Percentiles rank a stretch among this genome's conserved stretches.
phyloP scores from a whole-genome alignment of 352 stramenopile genomes.

The Phytophthora tentaculata region DNA sequence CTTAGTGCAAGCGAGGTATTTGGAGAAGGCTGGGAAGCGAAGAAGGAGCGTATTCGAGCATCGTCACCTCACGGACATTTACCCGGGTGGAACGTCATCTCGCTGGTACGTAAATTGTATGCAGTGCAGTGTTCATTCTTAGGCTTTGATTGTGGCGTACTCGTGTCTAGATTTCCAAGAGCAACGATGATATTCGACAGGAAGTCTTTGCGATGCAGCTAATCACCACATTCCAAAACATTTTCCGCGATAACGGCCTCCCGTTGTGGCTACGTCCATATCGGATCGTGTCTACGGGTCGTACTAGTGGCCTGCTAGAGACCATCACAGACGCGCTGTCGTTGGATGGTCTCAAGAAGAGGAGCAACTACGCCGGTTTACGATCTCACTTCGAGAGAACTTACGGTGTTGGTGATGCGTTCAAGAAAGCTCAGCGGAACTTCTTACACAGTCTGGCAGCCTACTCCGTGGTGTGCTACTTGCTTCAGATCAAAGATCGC shows the following conservation, averaged over 20 bases:
- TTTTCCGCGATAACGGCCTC: constrained; percentile 91
- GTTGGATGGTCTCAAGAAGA: constrained; percentile 95
- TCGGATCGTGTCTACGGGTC: constrained; percentile 93
- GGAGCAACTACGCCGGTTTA: constrained; percentile 81
- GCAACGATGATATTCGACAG: constrained; percentile 96
- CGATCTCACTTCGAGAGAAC: constrained; percentile 92
- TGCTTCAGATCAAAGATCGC: constrained; percentile 94
- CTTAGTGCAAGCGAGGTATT: constrained; percentile 74
- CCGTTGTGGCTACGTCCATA: constrained; percentile 95
- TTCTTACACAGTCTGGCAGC: constrained; percentile 76
- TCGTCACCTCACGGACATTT: constrained; percentile 86
- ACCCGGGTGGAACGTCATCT: constrained; percentile 93
- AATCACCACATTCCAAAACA: constrained; percentile 93
- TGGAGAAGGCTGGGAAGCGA: constrained; percentile 95
- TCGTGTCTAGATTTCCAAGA: constrained; percentile 93
- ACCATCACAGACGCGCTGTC: constrained; percentile 95
- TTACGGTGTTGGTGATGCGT: constrained; percentile 73
- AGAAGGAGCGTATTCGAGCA: constrained; percentile 91
- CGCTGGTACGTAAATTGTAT: constrained; percentile 55
- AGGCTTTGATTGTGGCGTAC: neutral
- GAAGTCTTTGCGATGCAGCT: constrained; percentile 97
- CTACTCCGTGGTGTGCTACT: constrained; percentile 83
- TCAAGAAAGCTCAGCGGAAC: constrained; percentile 61
- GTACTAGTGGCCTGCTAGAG: constrained; percentile 94
- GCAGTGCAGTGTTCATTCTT: neutral